Evolutionary conservation across 257 asterid genomes (phyloP).

Genomic region (Petunia secreta): DNA sequence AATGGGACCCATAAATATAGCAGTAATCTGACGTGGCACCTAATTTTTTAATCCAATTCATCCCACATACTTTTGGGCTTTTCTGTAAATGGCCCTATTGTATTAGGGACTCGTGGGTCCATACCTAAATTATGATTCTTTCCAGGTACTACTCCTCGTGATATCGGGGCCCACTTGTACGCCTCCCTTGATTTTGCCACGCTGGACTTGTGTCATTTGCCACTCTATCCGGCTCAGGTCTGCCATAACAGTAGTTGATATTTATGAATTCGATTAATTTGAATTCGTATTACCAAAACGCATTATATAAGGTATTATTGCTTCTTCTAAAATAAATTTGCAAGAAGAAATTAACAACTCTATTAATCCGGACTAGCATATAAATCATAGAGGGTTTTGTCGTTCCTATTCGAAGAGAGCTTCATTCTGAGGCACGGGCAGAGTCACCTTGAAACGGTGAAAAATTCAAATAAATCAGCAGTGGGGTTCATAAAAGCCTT

Average conservation of each 20-base stretch:
- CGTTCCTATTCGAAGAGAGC: too few relatives aligned
- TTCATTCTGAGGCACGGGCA: too few relatives aligned
- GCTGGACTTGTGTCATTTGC: conserved; percentile 28
- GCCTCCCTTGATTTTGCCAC: conserved; percentile 24
- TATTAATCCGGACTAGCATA: too few relatives aligned
- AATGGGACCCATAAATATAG: background rate
- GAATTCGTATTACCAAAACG: too few relatives aligned
- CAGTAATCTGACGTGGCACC: conserved; percentile 21
- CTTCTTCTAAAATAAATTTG: too few relatives aligned
- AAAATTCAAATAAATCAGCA: too few relatives aligned
- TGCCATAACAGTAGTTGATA: background rate
- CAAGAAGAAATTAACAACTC: too few relatives aligned
- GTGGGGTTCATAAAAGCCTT: too few relatives aligned
- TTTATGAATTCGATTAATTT: too few relatives aligned
- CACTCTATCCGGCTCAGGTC: background rate
- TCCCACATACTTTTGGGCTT: background rate
- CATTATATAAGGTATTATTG: too few relatives aligned
- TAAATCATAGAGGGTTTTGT: too few relatives aligned
- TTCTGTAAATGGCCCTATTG: background rate
- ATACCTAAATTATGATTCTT: background rate
- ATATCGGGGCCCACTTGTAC: conserved; percentile 1
- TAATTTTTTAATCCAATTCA: conserved; percentile 3
- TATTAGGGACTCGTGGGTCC: conserved; percentile 1
- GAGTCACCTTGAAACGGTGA: too few relatives aligned
- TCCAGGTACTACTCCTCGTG: conserved; percentile 30